These are phyloP conservation scores for Alternaria alternata DNA, from an alignment of 2,329 filamentous ascomycete genomes.

Conservation along the genomic window DNA sequence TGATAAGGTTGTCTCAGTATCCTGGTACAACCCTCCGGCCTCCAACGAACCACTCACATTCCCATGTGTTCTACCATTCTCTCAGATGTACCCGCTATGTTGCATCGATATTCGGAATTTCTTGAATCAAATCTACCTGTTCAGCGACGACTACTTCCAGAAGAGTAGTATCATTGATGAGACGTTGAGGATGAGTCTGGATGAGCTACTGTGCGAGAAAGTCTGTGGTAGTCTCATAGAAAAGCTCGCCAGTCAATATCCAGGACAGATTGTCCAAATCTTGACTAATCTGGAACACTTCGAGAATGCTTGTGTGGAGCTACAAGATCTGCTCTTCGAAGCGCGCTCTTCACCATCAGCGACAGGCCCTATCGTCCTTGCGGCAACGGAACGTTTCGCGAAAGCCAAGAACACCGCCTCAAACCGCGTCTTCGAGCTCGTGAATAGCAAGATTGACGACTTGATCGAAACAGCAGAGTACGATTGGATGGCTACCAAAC, in stretches of 20 bases:
- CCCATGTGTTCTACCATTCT: slow-evolving; percentile 95
- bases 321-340: slow-evolving; percentile 85
- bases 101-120: slow-evolving; percentile 99
- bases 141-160: slow-evolving; percentile 94
- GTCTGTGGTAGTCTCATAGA: slow-evolving; percentile 92
- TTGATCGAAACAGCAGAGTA: slow-evolving; percentile 97
- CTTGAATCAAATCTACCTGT: slow-evolving; percentile 97
- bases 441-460: slow-evolving; percentile 98
- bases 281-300: slow-evolving; percentile 98
- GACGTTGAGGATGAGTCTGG: slow-evolving; percentile 85
- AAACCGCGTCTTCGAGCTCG: slow-evolving; percentile 96
- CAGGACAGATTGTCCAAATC: slow-evolving; percentile 98
- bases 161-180: slow-evolving; percentile 90
- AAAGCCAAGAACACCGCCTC: slow-evolving; percentile 95
- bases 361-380: slow-evolving; percentile 79
- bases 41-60: slow-evolving; percentile 71
- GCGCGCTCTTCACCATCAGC: slow-evolving; percentile 83
- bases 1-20: slow-evolving; percentile 93
- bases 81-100: slow-evolving; percentile 97
- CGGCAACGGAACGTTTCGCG: slow-evolving; percentile 85
- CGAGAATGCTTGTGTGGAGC: slow-evolving; percentile 87
- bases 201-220: slow-evolving; percentile 90
- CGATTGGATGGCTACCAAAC: slow-evolving; percentile 76
- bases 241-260: slow-evolving; percentile 86
- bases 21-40: slow-evolving; percentile 80